Base-by-base conservation (phyloP, 1,284 basidiomycete species). In the Phylloboletellus chloephorus region DNA sequence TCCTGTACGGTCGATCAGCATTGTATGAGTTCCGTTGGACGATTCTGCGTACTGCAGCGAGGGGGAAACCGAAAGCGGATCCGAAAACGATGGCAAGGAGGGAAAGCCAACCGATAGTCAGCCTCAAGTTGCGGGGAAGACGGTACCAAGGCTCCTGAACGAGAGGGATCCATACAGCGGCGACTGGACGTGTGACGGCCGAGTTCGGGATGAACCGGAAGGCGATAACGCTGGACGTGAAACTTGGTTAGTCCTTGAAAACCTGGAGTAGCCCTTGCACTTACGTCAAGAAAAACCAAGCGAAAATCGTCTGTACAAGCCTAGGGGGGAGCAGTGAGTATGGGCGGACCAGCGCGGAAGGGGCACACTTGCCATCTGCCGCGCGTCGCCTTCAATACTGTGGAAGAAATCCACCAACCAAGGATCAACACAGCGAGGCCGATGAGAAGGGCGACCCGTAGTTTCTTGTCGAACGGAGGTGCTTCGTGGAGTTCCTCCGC, bases 321-420 rank as follows among this genome's bases (percentile, higher is more conserved):
- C 84, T 59, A 20, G 7, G 38, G 7, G 38, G 24, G 13, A 32
- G 12, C 34, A 49, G 31, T 52, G 41, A 62, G 50, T 39, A 43
- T 26, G n/a, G 21, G 25, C 8, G 15, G 35, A 26, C 38, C 16
- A 44, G 29, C 17, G 5, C 12, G 13, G 37, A 26, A 45, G 42
- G 24, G 9, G 26, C 34, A 42, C 32, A 48, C 58, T 44, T 60
- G 76, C 85, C 85, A 89, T 66, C 82, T 71, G 63, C 76, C 78
- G 30, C 87, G 74, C 4, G 87, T 89, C 11, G 71, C 76, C 43
- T 67, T 54, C 33, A 89, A 65, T 16, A 87, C 58, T 1, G 75
- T 87, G 5, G 85, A 63, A 46, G 78, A 82, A 37, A 88, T 78
- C 87, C 87, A 90, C 87, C 87, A 88, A 31, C 74, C 84, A 33